A percentile compares a stretch with the other conserved stretches of the same genome.
These are phyloP conservation scores for Colletotrichum horii DNA, from an alignment of 2,329 filamentous ascomycete genomes.

Conservation along the genomic window DNA sequence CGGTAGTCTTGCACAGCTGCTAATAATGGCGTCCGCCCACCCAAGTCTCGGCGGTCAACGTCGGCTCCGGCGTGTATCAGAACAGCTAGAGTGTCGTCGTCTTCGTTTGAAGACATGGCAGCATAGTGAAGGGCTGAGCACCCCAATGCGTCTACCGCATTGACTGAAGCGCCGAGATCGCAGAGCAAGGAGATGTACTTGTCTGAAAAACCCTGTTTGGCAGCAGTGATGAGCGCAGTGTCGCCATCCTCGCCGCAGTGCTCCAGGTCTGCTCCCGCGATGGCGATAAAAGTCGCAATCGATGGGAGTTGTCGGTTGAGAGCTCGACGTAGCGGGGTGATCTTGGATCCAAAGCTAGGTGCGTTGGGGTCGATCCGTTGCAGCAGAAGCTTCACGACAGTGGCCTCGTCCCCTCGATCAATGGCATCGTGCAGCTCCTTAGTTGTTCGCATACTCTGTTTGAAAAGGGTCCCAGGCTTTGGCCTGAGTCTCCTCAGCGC, in stretches of 20 bases:
- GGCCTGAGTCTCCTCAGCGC: conserved; percentile 15
- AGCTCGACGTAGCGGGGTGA: conserved; percentile 26
- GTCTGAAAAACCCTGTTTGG: conserved; percentile 22
- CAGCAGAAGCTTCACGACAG: conserved; percentile 25
- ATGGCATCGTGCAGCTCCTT: conserved; percentile 29
- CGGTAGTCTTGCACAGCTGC: conserved; percentile 22
- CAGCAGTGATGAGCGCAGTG: conserved; percentile 25
- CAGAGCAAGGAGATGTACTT: conserved; percentile 27
- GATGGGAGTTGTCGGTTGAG: conserved; percentile 22
- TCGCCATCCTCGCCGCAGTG: conserved; percentile 17
- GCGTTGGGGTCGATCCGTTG: conserved; percentile 25
- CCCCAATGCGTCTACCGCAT: conserved; percentile 25
- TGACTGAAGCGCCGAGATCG: conserved; percentile 25
- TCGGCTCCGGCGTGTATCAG: conserved; percentile 26
- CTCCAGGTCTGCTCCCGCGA: conserved; percentile 27
- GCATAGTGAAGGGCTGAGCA: conserved; percentile 27
- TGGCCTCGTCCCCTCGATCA: conserved; percentile 23
- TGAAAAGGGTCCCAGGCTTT: conserved; percentile 6
- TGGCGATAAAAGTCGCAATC: conserved; percentile 24
- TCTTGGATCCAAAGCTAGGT: conserved; percentile 10
- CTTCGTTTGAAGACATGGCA: conserved; percentile 16
- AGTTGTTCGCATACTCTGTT: conserved; percentile 14
- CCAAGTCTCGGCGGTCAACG: conserved; percentile 18
- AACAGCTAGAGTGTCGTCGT: conserved; percentile 26
- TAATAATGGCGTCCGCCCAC: conserved; percentile 26